Evolutionary conservation across 768 basidiomycete species (phyloP).

Genomic region (Suillus occidentalis): DNA sequence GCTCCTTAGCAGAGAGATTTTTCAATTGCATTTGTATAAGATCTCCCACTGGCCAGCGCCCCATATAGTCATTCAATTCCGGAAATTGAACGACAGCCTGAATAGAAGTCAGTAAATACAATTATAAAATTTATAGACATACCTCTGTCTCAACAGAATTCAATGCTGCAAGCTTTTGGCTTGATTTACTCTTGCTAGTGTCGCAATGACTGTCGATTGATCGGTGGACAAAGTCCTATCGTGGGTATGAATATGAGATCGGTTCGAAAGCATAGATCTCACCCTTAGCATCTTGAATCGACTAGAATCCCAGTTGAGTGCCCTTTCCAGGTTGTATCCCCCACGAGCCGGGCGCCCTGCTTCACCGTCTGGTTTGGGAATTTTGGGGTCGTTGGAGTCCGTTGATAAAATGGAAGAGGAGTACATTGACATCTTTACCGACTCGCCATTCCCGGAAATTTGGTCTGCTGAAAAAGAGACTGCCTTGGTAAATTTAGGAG

Average conservation of each 20-base stretch:
- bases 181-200: neutral
- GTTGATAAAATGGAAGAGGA: too few species aligned
- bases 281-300: neutral
- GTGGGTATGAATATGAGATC: neutral
- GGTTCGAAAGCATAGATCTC: neutral
- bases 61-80: neutral
- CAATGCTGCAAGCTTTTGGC: neutral
- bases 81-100: neutral
- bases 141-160: neutral
- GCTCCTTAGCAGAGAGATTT: neutral
- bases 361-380: neutral
- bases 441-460: neutral
- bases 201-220: neutral
- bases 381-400: too few species aligned
- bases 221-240: neutral
- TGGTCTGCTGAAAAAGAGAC: neutral
- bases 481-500: neutral
- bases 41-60: neutral
- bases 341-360: slow-evolving; percentile 10
- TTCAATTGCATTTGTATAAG: neutral
- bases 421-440: neutral
- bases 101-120: neutral
- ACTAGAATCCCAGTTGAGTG: too few species aligned
- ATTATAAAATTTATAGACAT: neutral
- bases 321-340: slow-evolving; percentile 13